A percentile compares a stretch with the other conserved stretches of the same genome.
Conservation (phyloP, 2,329 filamentous ascomycete genomes). For the Lasiodiplodia hormozganensis region DNA sequence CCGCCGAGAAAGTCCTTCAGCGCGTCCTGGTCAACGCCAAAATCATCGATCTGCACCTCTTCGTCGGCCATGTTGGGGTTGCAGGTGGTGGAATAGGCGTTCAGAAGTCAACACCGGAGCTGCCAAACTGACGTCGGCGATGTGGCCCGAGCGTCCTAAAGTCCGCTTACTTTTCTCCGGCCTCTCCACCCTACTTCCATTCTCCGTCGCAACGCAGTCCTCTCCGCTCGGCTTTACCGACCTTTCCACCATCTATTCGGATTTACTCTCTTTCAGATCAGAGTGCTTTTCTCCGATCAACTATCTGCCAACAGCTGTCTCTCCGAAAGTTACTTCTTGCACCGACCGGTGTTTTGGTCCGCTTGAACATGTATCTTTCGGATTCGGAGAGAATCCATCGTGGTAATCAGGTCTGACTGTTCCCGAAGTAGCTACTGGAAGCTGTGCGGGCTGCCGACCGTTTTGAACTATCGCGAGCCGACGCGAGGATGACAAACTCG, state of each 20-base stretch:
- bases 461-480: neutral
- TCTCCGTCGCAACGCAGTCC: neutral
- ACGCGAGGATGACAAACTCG: neutral
- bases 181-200: neutral
- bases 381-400: neutral
- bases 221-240: neutral
- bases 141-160: neutral
- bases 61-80: constrained; percentile 15
- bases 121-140: constrained; percentile 7
- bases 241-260: neutral
- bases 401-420: neutral
- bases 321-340: neutral
- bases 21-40: constrained; percentile 63
- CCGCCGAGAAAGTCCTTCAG: constrained; percentile 77
- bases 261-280: neutral
- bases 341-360: neutral
- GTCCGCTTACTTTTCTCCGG: neutral
- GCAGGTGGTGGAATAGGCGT: neutral
- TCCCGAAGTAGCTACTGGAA: neutral
- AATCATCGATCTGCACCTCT: constrained; percentile 22
- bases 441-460: neutral
- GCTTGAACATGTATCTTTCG: neutral
- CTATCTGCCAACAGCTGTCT: neutral
- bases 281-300: neutral
- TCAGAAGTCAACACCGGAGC: constrained; percentile 14